Conservation (phyloP, 2,329 filamentous ascomycete genomes). For the Bretziella fagacearum region DNA sequence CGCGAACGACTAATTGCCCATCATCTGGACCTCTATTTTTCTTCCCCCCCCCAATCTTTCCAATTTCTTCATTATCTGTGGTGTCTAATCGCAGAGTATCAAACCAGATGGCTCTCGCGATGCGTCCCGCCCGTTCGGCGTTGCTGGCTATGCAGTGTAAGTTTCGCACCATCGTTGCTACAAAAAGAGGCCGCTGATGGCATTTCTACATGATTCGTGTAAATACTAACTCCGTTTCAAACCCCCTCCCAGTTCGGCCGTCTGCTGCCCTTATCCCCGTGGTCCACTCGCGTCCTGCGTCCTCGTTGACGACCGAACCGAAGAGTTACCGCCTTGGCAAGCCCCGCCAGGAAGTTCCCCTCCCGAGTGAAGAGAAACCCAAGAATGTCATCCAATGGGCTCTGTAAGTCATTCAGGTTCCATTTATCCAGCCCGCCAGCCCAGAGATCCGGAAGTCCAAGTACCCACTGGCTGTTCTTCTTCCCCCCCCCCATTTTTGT, state of each 20-base stretch:
- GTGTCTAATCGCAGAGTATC: no score
- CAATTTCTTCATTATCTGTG: no score
- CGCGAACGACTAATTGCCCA: no score
- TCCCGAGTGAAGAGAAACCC: slow-evolving; percentile 62
- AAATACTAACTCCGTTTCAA: no score
- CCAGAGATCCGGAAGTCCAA: neutral
- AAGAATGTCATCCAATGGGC: slow-evolving; percentile 74
- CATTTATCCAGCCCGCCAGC: no score
- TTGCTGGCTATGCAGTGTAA: no score
- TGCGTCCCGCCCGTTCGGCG: neutral
- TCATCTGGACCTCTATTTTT: no score
- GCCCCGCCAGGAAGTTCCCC: slow-evolving; percentile 50
- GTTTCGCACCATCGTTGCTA: no score
- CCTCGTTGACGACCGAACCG: slow-evolving; percentile 35
- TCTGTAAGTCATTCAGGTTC: slow-evolving; percentile 41
- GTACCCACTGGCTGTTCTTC: neutral
- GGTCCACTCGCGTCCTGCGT: slow-evolving; percentile 47
- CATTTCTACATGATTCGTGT: no score
- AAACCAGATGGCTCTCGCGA: neutral
- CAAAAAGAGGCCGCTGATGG: no score
- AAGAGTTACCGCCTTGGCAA: slow-evolving; percentile 24
- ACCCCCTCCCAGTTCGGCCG: slow-evolving; percentile 41
- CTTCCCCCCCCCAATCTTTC: no score
- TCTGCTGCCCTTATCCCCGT: slow-evolving; percentile 45
- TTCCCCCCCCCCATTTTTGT: neutral